Percentiles rank a stretch among this genome's conserved stretches.
Conservation (phyloP, 768 basidiomycete genomes). For the Russula olivacea region DNA sequence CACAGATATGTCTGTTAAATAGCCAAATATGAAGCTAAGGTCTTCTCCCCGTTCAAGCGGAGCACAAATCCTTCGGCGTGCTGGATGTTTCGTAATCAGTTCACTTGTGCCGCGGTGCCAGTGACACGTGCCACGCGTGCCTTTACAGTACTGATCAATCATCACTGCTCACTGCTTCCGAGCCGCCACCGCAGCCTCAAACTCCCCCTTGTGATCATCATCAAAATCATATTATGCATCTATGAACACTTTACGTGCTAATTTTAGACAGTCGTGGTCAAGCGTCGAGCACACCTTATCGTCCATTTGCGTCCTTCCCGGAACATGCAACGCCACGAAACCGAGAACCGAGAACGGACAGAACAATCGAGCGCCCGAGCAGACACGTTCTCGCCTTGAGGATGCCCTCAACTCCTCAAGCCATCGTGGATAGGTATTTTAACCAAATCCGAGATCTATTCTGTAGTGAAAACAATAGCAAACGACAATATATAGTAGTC, state of each 20-base stretch:
- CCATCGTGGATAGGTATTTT: not conserved
- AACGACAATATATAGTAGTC: not conserved
- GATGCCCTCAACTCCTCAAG: not conserved
- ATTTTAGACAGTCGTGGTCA: not conserved
- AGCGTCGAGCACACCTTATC: no score
- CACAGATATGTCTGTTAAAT: not conserved
- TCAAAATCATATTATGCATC: no score
- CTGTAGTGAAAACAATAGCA: not conserved
- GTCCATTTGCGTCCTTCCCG: not conserved
- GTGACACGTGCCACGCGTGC: no score
- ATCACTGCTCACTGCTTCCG: not conserved
- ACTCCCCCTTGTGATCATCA: not conserved
- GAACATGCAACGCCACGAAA: not conserved
- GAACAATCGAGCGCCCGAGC: not conserved
- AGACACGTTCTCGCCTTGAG: slow-evolving; percentile 4
- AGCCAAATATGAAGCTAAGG: slow-evolving; percentile 3
- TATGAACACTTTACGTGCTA: not conserved
- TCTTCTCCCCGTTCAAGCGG: slow-evolving; percentile 4
- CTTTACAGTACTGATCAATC: not conserved
- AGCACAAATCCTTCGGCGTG: not conserved
- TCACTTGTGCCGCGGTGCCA: no score
- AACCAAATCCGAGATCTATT: not conserved
- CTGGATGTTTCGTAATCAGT: no score
- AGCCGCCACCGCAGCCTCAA: not conserved
- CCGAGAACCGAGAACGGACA: not conserved